These are phyloP conservation scores for Alternaria sp. DNA, from an alignment of 2,329 filamentous ascomycete species.

Conservation along the genomic window DNA sequence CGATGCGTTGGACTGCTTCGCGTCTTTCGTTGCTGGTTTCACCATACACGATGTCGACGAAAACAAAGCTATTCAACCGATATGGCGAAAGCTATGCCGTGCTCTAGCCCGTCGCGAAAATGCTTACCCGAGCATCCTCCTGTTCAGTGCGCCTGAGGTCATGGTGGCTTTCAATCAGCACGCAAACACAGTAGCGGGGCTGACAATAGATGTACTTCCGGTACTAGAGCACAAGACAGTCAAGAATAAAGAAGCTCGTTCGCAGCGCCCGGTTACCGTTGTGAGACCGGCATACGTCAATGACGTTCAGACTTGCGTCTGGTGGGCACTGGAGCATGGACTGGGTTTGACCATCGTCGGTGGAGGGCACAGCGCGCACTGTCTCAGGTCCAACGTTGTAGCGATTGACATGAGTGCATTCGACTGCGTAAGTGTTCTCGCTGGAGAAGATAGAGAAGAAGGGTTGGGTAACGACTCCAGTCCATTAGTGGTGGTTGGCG, in stretches of 20 bases:
- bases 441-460: conserved; percentile 21
- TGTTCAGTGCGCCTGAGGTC: conserved; percentile 59
- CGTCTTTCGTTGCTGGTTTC: conserved; percentile 62
- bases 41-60: conserved; percentile 40
- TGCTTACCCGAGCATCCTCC: conserved; percentile 50
- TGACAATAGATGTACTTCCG: conserved; percentile 55
- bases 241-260: conserved; percentile 63
- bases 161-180: conserved; percentile 62
- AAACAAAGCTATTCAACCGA: conserved; percentile 42
- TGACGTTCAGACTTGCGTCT: conserved; percentile 64
- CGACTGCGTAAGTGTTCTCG: conserved; percentile 58
- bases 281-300: conserved; percentile 56
- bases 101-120: conserved; percentile 53
- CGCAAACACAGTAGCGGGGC: conserved; percentile 55
- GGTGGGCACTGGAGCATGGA: conserved; percentile 62
- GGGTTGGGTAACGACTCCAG: conserved; percentile 17
- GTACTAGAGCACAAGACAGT: conserved; percentile 41
- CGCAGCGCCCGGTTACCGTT: conserved; percentile 55
- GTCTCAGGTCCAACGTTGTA: conserved; percentile 61
- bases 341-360: conserved; percentile 61
- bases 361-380: conserved; percentile 69
- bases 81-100: conserved; percentile 65
- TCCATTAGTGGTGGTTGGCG: conserved; percentile 59
- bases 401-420: conserved; percentile 68
- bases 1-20: conserved; percentile 59